Base-by-base conservation (phyloP, 2,329 filamentous ascomycete species). In the Microcyclosporella mali region DNA sequence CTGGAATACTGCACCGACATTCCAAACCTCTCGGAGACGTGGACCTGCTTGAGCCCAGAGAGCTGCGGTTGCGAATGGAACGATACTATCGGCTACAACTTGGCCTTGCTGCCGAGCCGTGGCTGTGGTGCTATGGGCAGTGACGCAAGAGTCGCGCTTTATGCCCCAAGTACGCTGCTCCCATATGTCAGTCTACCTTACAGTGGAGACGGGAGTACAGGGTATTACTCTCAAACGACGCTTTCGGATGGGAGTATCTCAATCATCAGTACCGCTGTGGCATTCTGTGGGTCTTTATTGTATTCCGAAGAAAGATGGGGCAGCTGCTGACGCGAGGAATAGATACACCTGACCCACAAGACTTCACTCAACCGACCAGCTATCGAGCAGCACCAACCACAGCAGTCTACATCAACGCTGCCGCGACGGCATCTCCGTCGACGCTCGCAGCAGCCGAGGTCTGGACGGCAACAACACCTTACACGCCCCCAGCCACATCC, bases 31-130 rank as follows among this genome's bases (percentile, higher is more conserved):
- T 49, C 46, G 10, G 43, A 61, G 32, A 60, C 56, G 1, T 62
- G 57, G 58, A 45, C 52, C 7, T 61, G 58, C 42, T 56, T 60
- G 37, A 47, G 52, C 10, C 58, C 59, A 2, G 59, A 62, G 37
- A 56, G 49, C 44, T 60, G 58, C 36, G 58, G 57, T 1, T 60
- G 57, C 43, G 40, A 48, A 12, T 62, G 57, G 56, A 43, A 45
- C n/a, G 31, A 46, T 1, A 55, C 44, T 1, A 25, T 25, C 21
- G 21, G 21, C 9, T 19, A 51, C 2, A 37, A 48, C 9, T 40
- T 62, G 27, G 38, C 57, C 1, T 37, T 47, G 2, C 51, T 61
- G 11, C 16, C 41, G 27, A 49, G 48, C 12, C 40, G 52, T 37
- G 55, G 51, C 11, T 62, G 59, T 39, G 47, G 50, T 33, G 58